Conservation (phyloP, 2,329 filamentous ascomycete genomes). For the Botrytis squamosa region DNA sequence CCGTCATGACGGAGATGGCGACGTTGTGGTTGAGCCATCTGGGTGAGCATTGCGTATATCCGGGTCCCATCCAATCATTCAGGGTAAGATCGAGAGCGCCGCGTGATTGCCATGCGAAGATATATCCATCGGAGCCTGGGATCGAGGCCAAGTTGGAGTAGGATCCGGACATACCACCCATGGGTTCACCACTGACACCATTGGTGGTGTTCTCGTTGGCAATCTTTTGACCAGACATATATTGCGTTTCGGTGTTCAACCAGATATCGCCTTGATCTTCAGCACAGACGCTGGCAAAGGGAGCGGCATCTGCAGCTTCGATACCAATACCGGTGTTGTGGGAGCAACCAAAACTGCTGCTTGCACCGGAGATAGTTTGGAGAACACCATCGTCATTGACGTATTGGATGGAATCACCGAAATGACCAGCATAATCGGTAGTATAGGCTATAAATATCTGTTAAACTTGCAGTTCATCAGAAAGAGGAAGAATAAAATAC, state of each 20-base stretch:
- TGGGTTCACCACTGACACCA: constrained; percentile 55
- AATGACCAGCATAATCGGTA: constrained; percentile 55
- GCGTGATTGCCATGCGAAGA: constrained; percentile 62
- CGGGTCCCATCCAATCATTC: constrained; percentile 58
- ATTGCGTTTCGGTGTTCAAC: constrained; percentile 59
- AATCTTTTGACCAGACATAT: constrained; percentile 59
- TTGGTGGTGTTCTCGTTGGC: constrained; percentile 63
- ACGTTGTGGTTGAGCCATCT: constrained; percentile 52
- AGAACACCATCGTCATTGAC: constrained; percentile 49
- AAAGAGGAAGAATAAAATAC: background rate
- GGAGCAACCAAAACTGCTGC: constrained; percentile 59
- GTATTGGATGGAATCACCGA: constrained; percentile 54
- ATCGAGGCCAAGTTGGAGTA: constrained; percentile 58
- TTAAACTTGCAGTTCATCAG: background rate
- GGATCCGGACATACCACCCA: constrained; percentile 61
- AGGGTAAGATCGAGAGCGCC: constrained; percentile 54
- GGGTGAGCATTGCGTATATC: constrained; percentile 49
- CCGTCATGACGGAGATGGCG: constrained; percentile 55
- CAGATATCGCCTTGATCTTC: constrained; percentile 60
- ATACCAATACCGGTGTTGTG: constrained; percentile 66
- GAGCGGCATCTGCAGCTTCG: constrained; percentile 49
- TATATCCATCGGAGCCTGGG: constrained; percentile 51
- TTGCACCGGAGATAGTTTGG: constrained; percentile 48
- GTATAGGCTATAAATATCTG: constrained; percentile 45
- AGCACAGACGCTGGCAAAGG: constrained; percentile 53